Base-by-base conservation (phyloP, 176 grass and related monocot genomes). In the Ensete glaucum region DNA sequence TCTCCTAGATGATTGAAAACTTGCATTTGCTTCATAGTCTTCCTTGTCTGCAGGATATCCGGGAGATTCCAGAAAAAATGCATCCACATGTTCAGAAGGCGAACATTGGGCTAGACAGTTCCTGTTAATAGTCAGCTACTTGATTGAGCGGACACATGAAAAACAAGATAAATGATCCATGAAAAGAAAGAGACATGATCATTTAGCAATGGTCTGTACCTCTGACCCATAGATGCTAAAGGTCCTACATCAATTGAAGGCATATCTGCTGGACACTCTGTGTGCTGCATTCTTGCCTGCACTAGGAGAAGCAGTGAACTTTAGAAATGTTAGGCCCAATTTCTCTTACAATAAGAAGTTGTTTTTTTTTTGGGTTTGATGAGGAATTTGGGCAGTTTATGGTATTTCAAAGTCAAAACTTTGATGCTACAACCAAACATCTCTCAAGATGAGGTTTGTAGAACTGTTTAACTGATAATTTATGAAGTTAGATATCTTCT, bases 181-280 rank as follows among this genome's bases (percentile, higher is more conserved):
- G 9, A 21, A 72, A 19, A 17, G 16, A 11, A n/a, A 19, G 50
- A 56, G 7, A 70, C 53, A 59, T 56, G 74, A 71, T 72, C 74
- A 15, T 29, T 7, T 1, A 81, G 17, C 29, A 53, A 73, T 52
- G 10, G 71, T 77, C 63, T 73, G 43, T 85, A 97, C 95, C 90
- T 99, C 78, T 91, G 82, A 86, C 81, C 74, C 62, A 83, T 89
- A 54, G 84, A 81, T 87, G 84, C 62, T 78, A 89, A 79, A 69
- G 82, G 84, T 72, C 87, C 86, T 85, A 72, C 27, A 80, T 88
- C 81, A 16, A 89, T 80, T 17, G 86, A 82, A 58, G 74, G 88
- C 63, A 91, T 64, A 76, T 87, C 90, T 81, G 84, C 86, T 81
- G 84, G 80, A 60, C 76, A 87, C n/a, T 58, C 78, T 85, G 89